Conservation (phyloP, 169 alveolate species). For the Miamiensis avidus region DNA sequence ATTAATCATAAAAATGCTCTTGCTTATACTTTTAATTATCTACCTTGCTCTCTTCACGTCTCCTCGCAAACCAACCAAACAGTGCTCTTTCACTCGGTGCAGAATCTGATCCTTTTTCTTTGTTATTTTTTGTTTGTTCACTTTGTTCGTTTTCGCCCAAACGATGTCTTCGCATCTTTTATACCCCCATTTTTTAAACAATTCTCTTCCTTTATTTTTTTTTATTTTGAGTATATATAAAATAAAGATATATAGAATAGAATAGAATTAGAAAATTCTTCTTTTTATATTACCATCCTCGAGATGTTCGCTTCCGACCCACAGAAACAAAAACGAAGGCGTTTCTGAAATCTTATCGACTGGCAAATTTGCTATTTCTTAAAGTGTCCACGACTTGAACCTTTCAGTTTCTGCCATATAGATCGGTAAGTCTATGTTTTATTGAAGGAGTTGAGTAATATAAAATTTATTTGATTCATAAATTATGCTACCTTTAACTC, state of each 20-base stretch:
- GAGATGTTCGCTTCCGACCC: slow-evolving; percentile 90
- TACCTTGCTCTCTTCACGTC: slow-evolving; percentile 81
- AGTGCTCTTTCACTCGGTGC: slow-evolving; percentile 92
- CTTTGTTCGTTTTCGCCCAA: slow-evolving; percentile 91
- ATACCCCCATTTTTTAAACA: slow-evolving; percentile 92
- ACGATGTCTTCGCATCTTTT: slow-evolving; percentile 94
- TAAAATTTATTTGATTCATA: slow-evolving; percentile 58
- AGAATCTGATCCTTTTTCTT: slow-evolving; percentile 54
- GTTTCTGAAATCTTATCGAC: slow-evolving; percentile 89
- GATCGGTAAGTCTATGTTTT: not conserved
- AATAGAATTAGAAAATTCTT: too few relatives aligned
- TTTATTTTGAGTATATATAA: not conserved
- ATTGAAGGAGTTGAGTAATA: too few relatives aligned
- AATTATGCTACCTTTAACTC: slow-evolving; percentile 59
- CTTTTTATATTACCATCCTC: slow-evolving; percentile 77
- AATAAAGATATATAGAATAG: not conserved
- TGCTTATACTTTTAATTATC: too few relatives aligned
- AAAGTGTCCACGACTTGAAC: slow-evolving; percentile 42
- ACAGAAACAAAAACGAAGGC: slow-evolving; percentile 88
- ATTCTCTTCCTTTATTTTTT: slow-evolving; percentile 53
- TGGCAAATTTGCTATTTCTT: slow-evolving; percentile 71
- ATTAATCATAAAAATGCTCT: too few relatives aligned
- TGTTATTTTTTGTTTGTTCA: not conserved
- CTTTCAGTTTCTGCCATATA: slow-evolving; percentile 5
- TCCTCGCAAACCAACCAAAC: slow-evolving; percentile 94